Evolutionary conservation across 73 alveolate genomes (phyloP).

Genomic region (Tetrahymena borealis): DNA sequence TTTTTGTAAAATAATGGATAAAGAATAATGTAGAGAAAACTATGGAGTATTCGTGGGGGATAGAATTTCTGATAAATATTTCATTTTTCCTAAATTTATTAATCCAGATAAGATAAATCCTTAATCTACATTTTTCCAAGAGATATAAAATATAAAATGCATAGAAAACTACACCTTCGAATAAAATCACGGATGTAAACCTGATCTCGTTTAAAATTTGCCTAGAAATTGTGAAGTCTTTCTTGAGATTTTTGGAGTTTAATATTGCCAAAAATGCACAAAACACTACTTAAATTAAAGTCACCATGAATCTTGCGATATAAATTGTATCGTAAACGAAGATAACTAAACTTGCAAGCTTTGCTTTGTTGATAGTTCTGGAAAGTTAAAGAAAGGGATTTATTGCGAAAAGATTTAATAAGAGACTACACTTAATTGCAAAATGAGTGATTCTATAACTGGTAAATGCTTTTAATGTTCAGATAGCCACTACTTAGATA

Average conservation of each 20-base stretch:
- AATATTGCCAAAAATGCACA: background rate
- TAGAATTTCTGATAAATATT: background rate
- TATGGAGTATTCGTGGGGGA: background rate
- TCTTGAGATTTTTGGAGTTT: too few species aligned
- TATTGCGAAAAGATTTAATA: background rate
- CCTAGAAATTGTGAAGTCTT: too few species aligned
- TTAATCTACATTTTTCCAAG: too few species aligned
- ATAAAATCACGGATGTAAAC: too few species aligned
- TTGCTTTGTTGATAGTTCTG: background rate
- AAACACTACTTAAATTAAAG: background rate
- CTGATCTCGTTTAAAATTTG: too few species aligned
- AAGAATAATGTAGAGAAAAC: background rate
- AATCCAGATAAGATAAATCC: background rate
- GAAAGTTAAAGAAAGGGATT: background rate
- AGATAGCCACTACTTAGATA: background rate
- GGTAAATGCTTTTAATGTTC: background rate
- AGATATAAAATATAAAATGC: too few species aligned
- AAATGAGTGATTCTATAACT: background rate
- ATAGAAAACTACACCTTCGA: too few species aligned
- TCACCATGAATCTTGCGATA: background rate
- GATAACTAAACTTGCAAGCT: background rate
- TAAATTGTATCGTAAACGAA: background rate
- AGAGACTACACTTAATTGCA: background rate
- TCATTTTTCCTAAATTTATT: background rate
- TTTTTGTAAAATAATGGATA: background rate